phyloP scores from a whole-genome alignment of 306 rosid genomes.

The Cucurbita moschata region DNA sequence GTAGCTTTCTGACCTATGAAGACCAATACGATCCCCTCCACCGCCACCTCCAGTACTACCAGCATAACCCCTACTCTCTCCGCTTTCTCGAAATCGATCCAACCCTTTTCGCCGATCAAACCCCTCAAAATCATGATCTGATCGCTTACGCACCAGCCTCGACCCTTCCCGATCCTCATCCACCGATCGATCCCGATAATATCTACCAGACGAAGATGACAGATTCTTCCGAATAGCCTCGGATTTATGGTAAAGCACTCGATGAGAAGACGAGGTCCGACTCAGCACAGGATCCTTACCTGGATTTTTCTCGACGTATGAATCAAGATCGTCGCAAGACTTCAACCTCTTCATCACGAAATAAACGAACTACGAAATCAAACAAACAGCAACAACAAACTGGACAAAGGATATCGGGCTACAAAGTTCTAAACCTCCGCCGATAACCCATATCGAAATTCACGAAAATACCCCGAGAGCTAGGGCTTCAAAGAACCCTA shows the following conservation, averaged over 20 bases:
- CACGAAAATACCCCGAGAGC: neutral
- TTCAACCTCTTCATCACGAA: slow-evolving; percentile 70
- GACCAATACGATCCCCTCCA: slow-evolving; percentile 40
- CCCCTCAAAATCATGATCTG: slow-evolving; percentile 69
- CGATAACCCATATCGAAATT: neutral
- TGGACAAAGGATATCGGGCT: neutral
- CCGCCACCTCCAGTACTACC: slow-evolving; percentile 16
- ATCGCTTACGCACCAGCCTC: slow-evolving; percentile 59
- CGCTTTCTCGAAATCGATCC: slow-evolving; percentile 55
- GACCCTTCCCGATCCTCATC: slow-evolving; percentile 71
- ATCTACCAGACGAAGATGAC: slow-evolving; percentile 37
- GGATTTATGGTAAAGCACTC: slow-evolving; percentile 47
- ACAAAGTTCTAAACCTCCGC: neutral
- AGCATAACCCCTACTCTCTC: slow-evolving; percentile 27
- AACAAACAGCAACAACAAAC: neutral
- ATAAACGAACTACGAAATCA: neutral
- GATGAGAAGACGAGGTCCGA: slow-evolving; percentile 54
- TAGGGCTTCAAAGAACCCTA: neutral
- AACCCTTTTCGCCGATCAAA: slow-evolving; percentile 71
- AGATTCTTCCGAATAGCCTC: slow-evolving; percentile 52
- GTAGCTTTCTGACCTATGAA: slow-evolving; percentile 85
- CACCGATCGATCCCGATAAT: slow-evolving; percentile 49
- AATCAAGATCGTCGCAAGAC: slow-evolving; percentile 80
- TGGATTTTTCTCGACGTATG: slow-evolving; percentile 40
- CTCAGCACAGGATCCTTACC: slow-evolving; percentile 22